Evolutionary conservation across 805 yeast genomes (phyloP).

Genomic region (Starmerella khaoyaiensis): DNA sequence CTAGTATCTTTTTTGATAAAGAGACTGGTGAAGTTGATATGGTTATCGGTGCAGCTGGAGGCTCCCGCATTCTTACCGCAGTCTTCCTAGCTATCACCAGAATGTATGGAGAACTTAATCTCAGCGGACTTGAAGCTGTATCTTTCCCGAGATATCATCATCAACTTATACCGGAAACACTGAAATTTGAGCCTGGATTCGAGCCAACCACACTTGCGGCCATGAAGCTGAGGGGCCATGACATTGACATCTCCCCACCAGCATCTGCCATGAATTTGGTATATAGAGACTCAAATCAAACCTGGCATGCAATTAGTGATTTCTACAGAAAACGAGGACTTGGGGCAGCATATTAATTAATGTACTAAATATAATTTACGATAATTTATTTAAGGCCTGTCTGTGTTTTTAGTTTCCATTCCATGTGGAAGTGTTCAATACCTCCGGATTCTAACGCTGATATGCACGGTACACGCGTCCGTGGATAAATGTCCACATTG

Average conservation of each 20-base stretch:
- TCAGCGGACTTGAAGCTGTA: slow-evolving; percentile 52
- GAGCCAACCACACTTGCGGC: slow-evolving; percentile 26
- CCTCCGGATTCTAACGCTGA: too few relatives aligned
- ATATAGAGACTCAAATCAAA: slow-evolving; percentile 27
- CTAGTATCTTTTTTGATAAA: slow-evolving; percentile 42
- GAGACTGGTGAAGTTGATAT: slow-evolving; percentile 38
- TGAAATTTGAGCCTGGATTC: slow-evolving; percentile 47
- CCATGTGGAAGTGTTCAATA: too few relatives aligned
- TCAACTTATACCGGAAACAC: slow-evolving; percentile 64
- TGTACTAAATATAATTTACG: neutral
- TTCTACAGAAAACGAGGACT: slow-evolving; percentile 78
- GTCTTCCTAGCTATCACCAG: slow-evolving; percentile 71
- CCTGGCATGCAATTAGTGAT: slow-evolving; percentile 69
- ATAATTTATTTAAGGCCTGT: too few relatives aligned
- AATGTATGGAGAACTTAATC: slow-evolving; percentile 35
- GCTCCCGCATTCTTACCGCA: slow-evolving; percentile 72
- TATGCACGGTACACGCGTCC: too few relatives aligned
- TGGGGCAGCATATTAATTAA: slow-evolving; percentile 48
- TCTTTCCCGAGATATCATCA: slow-evolving; percentile 80
- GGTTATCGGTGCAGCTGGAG: slow-evolving; percentile 89
- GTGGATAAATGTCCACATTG: too few relatives aligned
- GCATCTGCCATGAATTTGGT: slow-evolving; percentile 50
- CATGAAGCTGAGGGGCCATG: slow-evolving; percentile 39
- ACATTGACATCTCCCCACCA: slow-evolving; percentile 32
- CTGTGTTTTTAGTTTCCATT: too few relatives aligned